These are phyloP conservation scores for Saururus chinensis DNA, from an alignment of 164 flowering plant genomes.

Conservation along the genomic window DNA sequence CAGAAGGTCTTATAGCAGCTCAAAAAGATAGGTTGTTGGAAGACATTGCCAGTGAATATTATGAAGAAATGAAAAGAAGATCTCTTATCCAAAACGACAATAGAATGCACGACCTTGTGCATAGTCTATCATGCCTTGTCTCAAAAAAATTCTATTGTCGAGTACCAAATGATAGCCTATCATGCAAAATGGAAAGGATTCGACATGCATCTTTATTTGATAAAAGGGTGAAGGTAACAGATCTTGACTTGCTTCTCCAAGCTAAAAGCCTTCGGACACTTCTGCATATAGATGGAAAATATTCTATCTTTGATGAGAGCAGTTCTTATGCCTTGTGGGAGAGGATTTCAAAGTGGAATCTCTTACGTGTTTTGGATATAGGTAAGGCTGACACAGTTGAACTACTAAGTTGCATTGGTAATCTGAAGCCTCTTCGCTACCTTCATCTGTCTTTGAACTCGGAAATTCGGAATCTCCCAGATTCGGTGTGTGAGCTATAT, in stretches of 20 bases:
- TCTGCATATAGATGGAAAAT: neutral
- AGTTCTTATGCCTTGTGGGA: neutral
- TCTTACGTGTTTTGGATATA: slow-evolving; percentile 4
- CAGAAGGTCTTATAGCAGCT: neutral
- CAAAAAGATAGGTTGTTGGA: too few relatives aligned
- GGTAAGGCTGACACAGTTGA: neutral
- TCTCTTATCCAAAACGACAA: too few relatives aligned
- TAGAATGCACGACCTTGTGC: too few relatives aligned
- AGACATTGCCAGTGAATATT: too few relatives aligned
- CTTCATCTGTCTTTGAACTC: neutral
- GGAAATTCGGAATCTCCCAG: neutral
- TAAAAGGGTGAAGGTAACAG: neutral
- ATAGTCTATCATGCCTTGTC: too few relatives aligned
- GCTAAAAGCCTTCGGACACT: neutral
- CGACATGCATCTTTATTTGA: neutral
- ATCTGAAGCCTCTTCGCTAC: slow-evolving; percentile 5
- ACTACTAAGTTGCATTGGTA: slow-evolving; percentile 6
- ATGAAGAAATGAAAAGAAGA: too few relatives aligned
- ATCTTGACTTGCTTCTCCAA: neutral
- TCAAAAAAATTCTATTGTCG: neutral
- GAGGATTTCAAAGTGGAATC: neutral
- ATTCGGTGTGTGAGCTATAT: neutral
- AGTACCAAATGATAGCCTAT: neutral
- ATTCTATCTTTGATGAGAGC: too few relatives aligned
- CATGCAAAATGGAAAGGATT: neutral